Base-by-base conservation (phyloP, 2,329 filamentous ascomycete species). In the Penicillium paneum region DNA sequence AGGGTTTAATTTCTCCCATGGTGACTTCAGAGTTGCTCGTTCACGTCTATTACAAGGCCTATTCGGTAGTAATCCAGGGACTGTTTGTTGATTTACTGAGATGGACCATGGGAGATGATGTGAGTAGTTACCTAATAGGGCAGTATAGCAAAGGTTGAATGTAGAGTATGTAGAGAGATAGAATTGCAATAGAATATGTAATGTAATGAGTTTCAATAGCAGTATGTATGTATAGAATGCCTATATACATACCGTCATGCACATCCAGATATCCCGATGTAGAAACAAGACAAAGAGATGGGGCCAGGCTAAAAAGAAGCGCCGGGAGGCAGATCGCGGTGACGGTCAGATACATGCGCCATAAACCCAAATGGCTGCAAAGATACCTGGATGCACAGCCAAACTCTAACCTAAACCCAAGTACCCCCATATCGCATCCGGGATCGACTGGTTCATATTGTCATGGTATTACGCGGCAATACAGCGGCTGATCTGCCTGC, bases 221-320 rank as follows among this genome's bases (percentile, higher is more conserved):
- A 26, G 26, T 42, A 0, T 42, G n/a, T 42, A 35, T 24, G 13
- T 11, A 39, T 17, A 12, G 6, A 10, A 42, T 40, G n/a, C 21
- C 26, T 42, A 8, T 21, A 39, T 39, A 36, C 2, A 11, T 11
- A 2, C 8, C 11, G 3, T 11, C 10, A 10, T 11, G 8, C 10
- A 24, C 13, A 40, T 24, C 21, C 21, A 1, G 21, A 40, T 26
- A n/a, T 26, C 19, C 13, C 17, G 39, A 26, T 41, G 24, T 41
- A 28, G 36, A 42, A 43, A 42, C 47, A 36, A 47, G 49, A 38
- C 38, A 42, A 47, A 39, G 39, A 52, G 55, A 49, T 55, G 57
- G 59, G 59, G 56, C 52, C 52, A 59, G 64, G 56, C 58, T 63
- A 64, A 64, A 61, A 63, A 66, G 58, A 60, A 58, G 59, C 58